These are phyloP conservation scores for Polyporus tsugae DNA, from an alignment of 1,284 basidiomycete genomes.

Conservation along the genomic window DNA sequence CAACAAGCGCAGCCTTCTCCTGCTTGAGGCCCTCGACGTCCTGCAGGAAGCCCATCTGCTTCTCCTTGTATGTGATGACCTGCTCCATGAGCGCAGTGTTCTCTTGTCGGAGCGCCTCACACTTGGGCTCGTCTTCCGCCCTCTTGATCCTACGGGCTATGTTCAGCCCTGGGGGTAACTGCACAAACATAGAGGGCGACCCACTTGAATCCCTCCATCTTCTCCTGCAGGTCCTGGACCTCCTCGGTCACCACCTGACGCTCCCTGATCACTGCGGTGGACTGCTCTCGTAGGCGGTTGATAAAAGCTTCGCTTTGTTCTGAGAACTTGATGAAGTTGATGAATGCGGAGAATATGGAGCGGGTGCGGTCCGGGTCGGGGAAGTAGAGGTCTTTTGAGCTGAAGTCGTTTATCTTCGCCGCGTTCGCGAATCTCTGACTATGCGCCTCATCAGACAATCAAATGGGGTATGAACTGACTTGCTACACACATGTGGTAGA, in stretches of 20 bases:
- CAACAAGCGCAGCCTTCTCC: conserved; percentile 65
- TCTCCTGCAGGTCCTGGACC: conserved; percentile 58
- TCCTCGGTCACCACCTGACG: conserved; percentile 61
- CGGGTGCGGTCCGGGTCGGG: conserved; percentile 80
- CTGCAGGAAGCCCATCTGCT: conserved; percentile 64
- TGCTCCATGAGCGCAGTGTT: conserved; percentile 70
- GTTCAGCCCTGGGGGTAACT: neutral
- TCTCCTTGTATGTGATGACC: conserved; percentile 71
- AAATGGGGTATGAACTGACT: neutral
- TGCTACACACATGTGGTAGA: conserved; percentile 40
- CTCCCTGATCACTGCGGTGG: conserved; percentile 63
- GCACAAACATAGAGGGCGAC: conserved; percentile 35
- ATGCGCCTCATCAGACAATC: neutral
- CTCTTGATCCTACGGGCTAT: conserved; percentile 60
- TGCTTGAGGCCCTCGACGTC: conserved; percentile 74
- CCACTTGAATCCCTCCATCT: conserved; percentile 71
- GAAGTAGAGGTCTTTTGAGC: conserved; percentile 73
- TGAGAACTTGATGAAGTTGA: conserved; percentile 93
- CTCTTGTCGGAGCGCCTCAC: conserved; percentile 65
- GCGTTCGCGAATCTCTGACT: conserved; percentile 75
- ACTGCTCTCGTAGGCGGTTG: conserved; percentile 64
- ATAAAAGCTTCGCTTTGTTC: conserved; percentile 75
- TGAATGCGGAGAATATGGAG: conserved; percentile 82
- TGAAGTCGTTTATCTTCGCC: conserved; percentile 83
- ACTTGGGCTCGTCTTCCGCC: conserved; percentile 75